A percentile compares a stretch with the other conserved stretches of the same genome.
Conservation (phyloP, 2,329 filamentous ascomycete species). For the Aphanocladium album region DNA sequence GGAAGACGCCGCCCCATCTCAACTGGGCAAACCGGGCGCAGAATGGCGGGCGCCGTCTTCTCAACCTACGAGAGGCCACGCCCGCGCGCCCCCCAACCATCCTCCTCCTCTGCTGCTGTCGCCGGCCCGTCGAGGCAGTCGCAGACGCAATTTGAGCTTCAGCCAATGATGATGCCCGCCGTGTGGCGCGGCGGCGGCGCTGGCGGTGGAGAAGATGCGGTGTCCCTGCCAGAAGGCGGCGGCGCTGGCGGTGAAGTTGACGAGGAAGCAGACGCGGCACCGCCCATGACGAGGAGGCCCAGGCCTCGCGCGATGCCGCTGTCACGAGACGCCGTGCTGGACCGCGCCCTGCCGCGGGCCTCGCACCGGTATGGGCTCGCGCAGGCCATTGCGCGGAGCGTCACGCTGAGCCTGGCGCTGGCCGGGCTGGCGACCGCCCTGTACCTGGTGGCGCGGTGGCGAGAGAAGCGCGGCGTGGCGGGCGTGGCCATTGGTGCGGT, state of each 20-base stretch:
- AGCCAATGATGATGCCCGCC: slow-evolving; percentile 5
- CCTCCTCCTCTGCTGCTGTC: neutral
- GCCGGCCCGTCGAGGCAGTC: neutral
- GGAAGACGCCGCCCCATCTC: no score
- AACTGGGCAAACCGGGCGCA: no score
- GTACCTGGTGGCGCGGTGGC: slow-evolving; percentile 4
- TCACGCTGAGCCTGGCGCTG: slow-evolving; percentile 2
- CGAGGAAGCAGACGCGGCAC: neutral
- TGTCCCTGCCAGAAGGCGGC: neutral
- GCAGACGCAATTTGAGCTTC: neutral
- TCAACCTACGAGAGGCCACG: neutral
- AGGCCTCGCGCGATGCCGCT: neutral
- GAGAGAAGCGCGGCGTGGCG: neutral
- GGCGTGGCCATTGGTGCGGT: slow-evolving; percentile 8
- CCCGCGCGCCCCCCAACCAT: neutral
- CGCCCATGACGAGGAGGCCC: neutral
- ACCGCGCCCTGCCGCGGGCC: slow-evolving; percentile 2
- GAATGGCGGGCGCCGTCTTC: slow-evolving; percentile 9
- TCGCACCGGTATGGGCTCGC: slow-evolving; percentile 1
- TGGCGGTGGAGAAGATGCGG: no score
- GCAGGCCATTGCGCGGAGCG: slow-evolving; percentile 8
- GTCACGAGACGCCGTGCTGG: slow-evolving; percentile 2
- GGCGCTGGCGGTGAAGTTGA: neutral
- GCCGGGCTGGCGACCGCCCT: neutral
- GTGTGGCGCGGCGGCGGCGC: neutral